Conservation (phyloP, 2,329 filamentous ascomycete genomes). For the Alternaria metachromatica region DNA sequence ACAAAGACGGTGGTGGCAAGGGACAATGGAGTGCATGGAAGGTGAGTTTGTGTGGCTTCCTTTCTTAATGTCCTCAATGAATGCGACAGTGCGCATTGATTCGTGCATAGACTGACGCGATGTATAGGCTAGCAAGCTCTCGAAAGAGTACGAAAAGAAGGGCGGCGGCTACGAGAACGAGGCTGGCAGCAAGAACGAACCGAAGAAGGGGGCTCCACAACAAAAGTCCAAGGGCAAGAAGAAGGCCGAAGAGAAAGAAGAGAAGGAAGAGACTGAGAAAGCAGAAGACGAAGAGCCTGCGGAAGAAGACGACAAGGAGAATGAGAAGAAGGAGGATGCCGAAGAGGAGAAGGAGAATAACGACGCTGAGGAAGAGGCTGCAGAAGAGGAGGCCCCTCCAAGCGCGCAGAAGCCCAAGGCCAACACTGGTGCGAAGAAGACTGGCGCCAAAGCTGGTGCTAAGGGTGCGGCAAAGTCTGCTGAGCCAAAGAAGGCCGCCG, state of each 20-base stretch:
- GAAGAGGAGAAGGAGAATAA: neutral
- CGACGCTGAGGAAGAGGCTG: slow-evolving; percentile 15
- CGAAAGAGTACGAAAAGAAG: slow-evolving; percentile 52
- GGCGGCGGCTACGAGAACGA: slow-evolving; percentile 53
- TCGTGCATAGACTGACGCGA: neutral
- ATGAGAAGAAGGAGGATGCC: slow-evolving; percentile 18
- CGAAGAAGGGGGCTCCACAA: slow-evolving; percentile 50
- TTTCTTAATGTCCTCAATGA: neutral
- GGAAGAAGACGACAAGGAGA: slow-evolving; percentile 3
- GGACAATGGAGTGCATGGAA: slow-evolving; percentile 58
- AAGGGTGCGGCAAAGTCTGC: slow-evolving; percentile 22
- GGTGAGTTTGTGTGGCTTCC: slow-evolving; percentile 29
- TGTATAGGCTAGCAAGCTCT: slow-evolving; percentile 50
- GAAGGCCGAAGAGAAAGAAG: slow-evolving; percentile 14
- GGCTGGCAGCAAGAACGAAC: slow-evolving; percentile 53
- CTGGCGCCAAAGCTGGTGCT: slow-evolving; percentile 19
- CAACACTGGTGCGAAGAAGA: slow-evolving; percentile 25
- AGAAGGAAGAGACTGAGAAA: slow-evolving; percentile 8
- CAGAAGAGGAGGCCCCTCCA: slow-evolving; percentile 20
- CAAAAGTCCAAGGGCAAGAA: slow-evolving; percentile 30
- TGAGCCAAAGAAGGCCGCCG: neutral
- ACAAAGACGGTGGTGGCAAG: slow-evolving; percentile 56
- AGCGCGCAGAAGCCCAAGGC: slow-evolving; percentile 33
- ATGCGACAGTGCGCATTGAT: neutral
- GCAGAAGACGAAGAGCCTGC: neutral